Evolutionary conservation across 2,329 filamentous ascomycete species (phyloP), one percentile per base, ranked within the genome.

Genomic region (Ampelomyces quisqualis): DNA sequence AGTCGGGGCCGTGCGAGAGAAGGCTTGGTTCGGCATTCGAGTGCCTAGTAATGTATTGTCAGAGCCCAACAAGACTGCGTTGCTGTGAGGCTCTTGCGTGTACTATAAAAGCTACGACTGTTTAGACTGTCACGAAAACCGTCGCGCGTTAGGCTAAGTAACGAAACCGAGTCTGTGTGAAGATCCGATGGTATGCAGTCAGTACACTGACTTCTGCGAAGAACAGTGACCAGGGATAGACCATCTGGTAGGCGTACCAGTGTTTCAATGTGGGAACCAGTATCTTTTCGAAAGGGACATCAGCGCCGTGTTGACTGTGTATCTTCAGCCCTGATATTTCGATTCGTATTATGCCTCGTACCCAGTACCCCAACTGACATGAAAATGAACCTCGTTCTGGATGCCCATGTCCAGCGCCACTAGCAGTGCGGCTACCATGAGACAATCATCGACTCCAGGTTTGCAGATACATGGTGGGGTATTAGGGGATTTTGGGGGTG

Each of bases 171-270:
- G 38, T 53, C 20, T 53, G 43, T 3, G 30, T 42, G 34, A 55
- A 57, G 18, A 57, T 51, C 10, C 49, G 49, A 13, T 53, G 24
- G 43, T 60, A 58, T 8, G 57, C 43, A 7, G 53, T 51, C n/a
- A 60, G 43, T 23, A 58, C 53, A 18, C 53, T 57, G 2, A 47
- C 47, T 28, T 57, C 58, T 30, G 53, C 47, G 33, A 55, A 51
- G n/a, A 53, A 44, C 15, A 60, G 27, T 10, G 53, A 45, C 38
- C 47, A 51, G 14, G 57, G 55, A 19, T 58, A 58, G 5, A 58
- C 37, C 15, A 58, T 19, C 40, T 60, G 57, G 38, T 58, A 60
- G 7, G 55, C 51, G 34, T 58, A 60, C 51, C 53, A 57, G 32
- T 53, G 49, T 33, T 55, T 57, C 14, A 57, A 23, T 1, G 49